A percentile compares a stretch with the other conserved stretches of the same genome.
Evolutionary conservation across 257 asterid species (phyloP).

Genomic region (Solanum lignicaule): DNA sequence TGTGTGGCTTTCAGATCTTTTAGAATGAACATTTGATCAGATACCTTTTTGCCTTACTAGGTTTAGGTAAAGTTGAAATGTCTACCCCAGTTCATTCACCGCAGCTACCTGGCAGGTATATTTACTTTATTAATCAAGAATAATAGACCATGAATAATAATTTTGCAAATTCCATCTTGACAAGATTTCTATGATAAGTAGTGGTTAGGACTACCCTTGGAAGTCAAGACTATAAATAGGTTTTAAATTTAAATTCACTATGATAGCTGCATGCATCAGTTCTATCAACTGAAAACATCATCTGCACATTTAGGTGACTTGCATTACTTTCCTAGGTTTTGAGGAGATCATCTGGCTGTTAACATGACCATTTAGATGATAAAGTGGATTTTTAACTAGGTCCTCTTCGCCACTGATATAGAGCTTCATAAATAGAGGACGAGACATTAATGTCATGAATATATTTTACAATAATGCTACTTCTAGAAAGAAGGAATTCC

Average conservation of each 20-base stretch:
- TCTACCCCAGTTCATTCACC: constrained; percentile 80
- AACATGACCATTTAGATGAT: neutral
- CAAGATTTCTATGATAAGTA: neutral
- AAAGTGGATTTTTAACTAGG: neutral
- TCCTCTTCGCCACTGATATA: neutral
- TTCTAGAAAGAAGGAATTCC: neutral
- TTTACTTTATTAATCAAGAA: neutral
- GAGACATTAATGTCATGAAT: neutral
- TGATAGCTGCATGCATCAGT: neutral
- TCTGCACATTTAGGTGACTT: neutral
- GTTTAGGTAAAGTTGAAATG: constrained; percentile 68
- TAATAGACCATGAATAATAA: constrained; percentile 1
- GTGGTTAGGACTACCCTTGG: neutral
- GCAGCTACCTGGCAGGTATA: constrained; percentile 43
- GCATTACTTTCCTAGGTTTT: neutral
- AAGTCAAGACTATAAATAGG: neutral
- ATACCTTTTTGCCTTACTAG: constrained; percentile 24
- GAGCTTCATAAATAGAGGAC: neutral
- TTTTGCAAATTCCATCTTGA: neutral
- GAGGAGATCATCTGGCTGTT: neutral
- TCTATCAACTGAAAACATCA: neutral
- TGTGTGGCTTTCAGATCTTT: neutral
- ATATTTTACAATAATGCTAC: neutral
- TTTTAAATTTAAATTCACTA: neutral
- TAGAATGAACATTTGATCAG: constrained; percentile 7